These are phyloP conservation scores for Secale cereale DNA, from an alignment of 176 grass and related monocot genomes.

Conservation along the genomic window DNA sequence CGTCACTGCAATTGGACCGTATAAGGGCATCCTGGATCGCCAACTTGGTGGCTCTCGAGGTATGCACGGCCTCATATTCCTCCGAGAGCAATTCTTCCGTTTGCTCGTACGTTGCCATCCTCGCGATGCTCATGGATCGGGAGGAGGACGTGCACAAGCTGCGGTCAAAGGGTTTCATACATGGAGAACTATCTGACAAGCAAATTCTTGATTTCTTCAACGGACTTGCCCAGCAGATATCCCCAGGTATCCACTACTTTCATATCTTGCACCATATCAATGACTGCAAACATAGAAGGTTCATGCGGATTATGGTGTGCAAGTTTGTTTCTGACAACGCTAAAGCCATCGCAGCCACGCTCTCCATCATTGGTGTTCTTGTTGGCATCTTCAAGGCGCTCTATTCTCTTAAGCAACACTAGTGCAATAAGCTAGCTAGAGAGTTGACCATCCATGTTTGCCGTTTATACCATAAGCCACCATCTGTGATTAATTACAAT, in stretches of 20 bases:
- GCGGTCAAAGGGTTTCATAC: neutral
- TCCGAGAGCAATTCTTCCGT: neutral
- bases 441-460: too few species aligned
- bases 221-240: neutral
- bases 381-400: neutral
- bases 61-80: neutral
- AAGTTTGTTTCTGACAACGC: neutral
- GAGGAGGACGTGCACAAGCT: neutral
- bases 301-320: neutral
- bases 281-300: fast-evolving
- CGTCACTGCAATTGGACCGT: neutral
- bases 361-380: neutral
- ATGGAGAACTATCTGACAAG: neutral
- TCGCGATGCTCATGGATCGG: neutral
- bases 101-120: neutral
- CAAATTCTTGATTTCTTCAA: neutral
- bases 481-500: too few species aligned
- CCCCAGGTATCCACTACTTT: fast-evolving
- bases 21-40: neutral
- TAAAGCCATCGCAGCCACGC: neutral
- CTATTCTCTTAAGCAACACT: neutral
- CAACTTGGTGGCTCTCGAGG: neutral
- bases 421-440: too few species aligned
- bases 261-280: fast-evolving
- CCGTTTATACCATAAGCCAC: too few species aligned